These are phyloP conservation scores for Cinnamomum chago DNA, from an alignment of 164 flowering plant species.

Conservation along the genomic window DNA sequence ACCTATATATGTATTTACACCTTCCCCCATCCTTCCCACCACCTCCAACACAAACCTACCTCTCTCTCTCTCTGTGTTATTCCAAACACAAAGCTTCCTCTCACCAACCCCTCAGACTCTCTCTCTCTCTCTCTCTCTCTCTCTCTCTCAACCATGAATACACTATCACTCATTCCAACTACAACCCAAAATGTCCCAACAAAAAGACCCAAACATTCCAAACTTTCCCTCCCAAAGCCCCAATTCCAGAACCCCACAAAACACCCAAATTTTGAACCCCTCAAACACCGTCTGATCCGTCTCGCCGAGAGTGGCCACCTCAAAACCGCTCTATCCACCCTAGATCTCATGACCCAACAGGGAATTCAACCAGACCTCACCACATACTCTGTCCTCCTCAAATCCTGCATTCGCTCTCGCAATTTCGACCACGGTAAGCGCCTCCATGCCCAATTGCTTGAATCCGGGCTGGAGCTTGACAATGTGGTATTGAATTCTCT, in stretches of 20 bases:
- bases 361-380: constrained; percentile 41
- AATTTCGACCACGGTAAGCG: constrained; percentile 50
- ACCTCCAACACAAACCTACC: no score
- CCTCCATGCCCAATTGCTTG: constrained; percentile 42
- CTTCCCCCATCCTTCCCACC: no score
- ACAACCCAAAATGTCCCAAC: constrained; percentile 8
- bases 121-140: no score
- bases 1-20: no score
- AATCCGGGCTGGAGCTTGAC: constrained; percentile 43
- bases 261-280: constrained; percentile 25
- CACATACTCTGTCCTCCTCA: constrained; percentile 66
- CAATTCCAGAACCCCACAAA: constrained; percentile 14
- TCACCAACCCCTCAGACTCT: no score
- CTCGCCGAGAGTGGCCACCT: constrained; percentile 40
- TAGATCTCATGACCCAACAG: constrained; percentile 42
- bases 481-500: constrained; percentile 49
- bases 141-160: no score
- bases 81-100: no score
- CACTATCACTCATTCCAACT: no score
- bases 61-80: no score
- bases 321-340: constrained; percentile 50
- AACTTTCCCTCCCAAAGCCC: constrained; percentile 20
- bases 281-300: constrained; percentile 41
- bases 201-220: constrained; percentile 19
- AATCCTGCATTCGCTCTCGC: constrained; percentile 58